phyloP scores from a whole-genome alignment of 495 filamentous ascomycete species.

The Talaromyces adpressus region DNA sequence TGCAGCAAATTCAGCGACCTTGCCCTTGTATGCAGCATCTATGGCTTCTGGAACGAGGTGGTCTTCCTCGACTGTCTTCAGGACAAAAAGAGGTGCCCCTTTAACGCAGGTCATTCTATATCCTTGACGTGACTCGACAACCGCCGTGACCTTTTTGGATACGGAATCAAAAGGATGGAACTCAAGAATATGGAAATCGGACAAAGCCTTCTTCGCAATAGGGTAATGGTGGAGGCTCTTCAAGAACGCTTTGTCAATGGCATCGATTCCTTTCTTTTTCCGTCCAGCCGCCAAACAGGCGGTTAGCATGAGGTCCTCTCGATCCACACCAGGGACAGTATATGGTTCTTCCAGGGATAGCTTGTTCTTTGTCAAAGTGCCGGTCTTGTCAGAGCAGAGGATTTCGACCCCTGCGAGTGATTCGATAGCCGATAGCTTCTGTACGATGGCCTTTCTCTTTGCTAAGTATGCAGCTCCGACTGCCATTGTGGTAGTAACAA shows the following conservation, averaged over 20 bases:
- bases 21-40: conserved; percentile 76
- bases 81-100: conserved; percentile 78
- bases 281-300: conserved; percentile 85
- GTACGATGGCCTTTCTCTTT: conserved; percentile 87
- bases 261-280: conserved; percentile 92
- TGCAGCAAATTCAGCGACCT: conserved; percentile 82
- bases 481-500: conserved; percentile 95
- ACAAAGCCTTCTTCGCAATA: conserved; percentile 63
- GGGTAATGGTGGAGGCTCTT: conserved; percentile 77
- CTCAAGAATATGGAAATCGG: conserved; percentile 68
- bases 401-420: conserved; percentile 91
- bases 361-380: conserved; percentile 84
- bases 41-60: conserved; percentile 66
- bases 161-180: conserved; percentile 91
- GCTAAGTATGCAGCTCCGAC: conserved; percentile 89
- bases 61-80: conserved; percentile 77
- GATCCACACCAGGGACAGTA: conserved; percentile 69
- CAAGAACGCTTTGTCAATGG: conserved; percentile 91
- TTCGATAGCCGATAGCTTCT: conserved; percentile 90
- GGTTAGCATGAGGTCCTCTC: conserved; percentile 82
- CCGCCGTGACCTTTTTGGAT: conserved; percentile 83
- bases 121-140: conserved; percentile 74
- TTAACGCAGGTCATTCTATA: conserved; percentile 83
- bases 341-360: conserved; percentile 79
- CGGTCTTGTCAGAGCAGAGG: conserved; percentile 93